Conservation (phyloP, 495 filamentous ascomycete genomes). For the Jackrogersella minutella region DNA sequence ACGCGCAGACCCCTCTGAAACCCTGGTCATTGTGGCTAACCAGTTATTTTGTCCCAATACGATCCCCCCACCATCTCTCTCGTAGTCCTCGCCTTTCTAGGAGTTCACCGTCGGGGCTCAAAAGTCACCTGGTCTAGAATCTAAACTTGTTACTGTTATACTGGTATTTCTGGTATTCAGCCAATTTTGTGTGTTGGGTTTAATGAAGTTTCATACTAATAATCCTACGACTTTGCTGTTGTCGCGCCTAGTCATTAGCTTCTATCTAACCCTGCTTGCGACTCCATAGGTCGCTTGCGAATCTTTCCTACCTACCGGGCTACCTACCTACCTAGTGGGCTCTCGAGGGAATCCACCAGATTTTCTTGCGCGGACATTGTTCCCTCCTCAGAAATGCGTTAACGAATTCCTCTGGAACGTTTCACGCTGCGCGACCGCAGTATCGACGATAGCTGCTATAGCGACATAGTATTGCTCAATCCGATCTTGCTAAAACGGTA, state of each 20-base stretch:
- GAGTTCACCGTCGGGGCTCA: constrained; percentile 29
- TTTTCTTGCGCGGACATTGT: constrained; percentile 16
- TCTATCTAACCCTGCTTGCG: constrained; percentile 17
- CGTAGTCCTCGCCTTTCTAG: constrained; percentile 17
- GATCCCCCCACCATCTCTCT: constrained; percentile 32
- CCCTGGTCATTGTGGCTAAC: constrained; percentile 26
- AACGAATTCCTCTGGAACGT: constrained; percentile 11
- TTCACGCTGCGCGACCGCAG: constrained; percentile 33
- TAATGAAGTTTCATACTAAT: constrained; percentile 27
- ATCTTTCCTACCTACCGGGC: constrained; percentile 7
- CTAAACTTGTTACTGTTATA: background rate
- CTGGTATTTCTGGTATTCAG: constrained; percentile 7
- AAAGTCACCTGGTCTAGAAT: constrained; percentile 29
- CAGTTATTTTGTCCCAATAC: constrained; percentile 26
- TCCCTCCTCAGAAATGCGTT: constrained; percentile 30
- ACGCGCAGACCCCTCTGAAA: constrained; percentile 11
- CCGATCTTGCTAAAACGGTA: background rate
- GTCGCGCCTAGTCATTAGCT: constrained; percentile 22
- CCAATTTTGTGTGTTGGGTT: constrained; percentile 21
- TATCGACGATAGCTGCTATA: constrained; percentile 10
- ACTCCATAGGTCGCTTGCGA: background rate
- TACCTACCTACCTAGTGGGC: constrained; percentile 8
- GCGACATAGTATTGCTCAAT: background rate
- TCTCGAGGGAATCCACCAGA: constrained; percentile 18
- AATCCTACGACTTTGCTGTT: constrained; percentile 15